phyloP scores from a whole-genome alignment of 331 rosid genomes.

The Saraca asoca region DNA sequence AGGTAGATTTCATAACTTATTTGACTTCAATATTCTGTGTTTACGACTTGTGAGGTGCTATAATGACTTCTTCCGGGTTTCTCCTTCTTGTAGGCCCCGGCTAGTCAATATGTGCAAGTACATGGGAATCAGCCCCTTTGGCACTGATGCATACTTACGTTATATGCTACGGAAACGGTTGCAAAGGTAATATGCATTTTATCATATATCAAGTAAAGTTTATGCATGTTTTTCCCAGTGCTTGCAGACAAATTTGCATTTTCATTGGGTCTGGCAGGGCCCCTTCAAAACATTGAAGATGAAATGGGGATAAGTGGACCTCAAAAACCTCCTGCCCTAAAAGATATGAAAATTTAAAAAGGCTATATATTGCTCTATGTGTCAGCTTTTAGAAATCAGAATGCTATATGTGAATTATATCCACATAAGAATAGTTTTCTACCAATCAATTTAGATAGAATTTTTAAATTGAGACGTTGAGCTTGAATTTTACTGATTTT shows the following conservation, averaged over 20 bases:
- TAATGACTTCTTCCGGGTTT: constrained; percentile 29
- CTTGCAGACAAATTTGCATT: not conserved
- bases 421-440: constrained; percentile 7
- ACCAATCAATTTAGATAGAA: constrained; percentile 11
- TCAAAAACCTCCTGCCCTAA: not conserved
- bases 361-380: not conserved
- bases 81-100: constrained; percentile 66
- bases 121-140: constrained; percentile 89
- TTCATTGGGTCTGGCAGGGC: not conserved
- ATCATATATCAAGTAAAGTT: not conserved
- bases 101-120: constrained; percentile 97
- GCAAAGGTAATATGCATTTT: constrained; percentile 56
- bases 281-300: not conserved
- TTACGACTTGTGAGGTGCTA: constrained; percentile 28
- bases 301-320: not conserved
- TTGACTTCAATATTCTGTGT: constrained; percentile 24
- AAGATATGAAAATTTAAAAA: not conserved
- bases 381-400: not conserved
- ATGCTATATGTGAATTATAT: constrained; percentile 2
- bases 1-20: constrained; percentile 54
- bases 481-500: not conserved
- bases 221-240: not conserved
- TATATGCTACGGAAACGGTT: constrained; percentile 81
- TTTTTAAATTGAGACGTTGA: not conserved
- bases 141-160: constrained; percentile 90